Conservation (phyloP, 495 filamentous ascomycete species). For the Pseudevernia furfuracea region DNA sequence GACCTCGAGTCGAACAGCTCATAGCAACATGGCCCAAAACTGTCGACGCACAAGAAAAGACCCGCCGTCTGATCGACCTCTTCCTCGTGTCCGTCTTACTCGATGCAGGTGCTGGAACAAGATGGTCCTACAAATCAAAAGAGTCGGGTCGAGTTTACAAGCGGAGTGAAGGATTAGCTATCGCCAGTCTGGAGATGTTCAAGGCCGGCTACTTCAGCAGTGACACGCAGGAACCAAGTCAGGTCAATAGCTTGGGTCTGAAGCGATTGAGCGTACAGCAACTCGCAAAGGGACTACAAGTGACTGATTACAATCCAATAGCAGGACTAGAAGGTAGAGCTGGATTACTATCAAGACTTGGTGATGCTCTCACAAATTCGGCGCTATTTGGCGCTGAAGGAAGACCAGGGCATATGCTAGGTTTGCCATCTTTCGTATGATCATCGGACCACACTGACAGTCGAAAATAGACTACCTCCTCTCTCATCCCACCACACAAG, state of each 20-base stretch:
- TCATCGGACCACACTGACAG: constrained; percentile 16
- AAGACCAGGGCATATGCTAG: constrained; percentile 89
- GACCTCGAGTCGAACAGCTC: constrained; percentile 59
- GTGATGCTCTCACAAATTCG: constrained; percentile 67
- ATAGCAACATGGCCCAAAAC: constrained; percentile 54
- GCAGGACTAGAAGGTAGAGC: constrained; percentile 83
- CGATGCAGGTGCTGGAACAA: constrained; percentile 58
- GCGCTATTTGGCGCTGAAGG: constrained; percentile 80
- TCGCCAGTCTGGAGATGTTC: constrained; percentile 97
- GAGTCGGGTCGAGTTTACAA: constrained; percentile 80
- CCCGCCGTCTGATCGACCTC: constrained; percentile 57
- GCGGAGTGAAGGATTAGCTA: constrained; percentile 85
- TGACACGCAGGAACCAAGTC: constrained; percentile 67
- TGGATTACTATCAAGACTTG: constrained; percentile 67
- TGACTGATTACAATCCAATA: constrained; percentile 70
- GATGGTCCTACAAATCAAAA: constrained; percentile 78
- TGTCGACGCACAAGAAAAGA: constrained; percentile 55
- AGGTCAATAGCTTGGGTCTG: constrained; percentile 80
- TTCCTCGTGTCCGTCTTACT: constrained; percentile 63
- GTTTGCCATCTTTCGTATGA: constrained; percentile 41
- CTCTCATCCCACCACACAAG: constrained; percentile 80
- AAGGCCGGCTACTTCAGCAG: constrained; percentile 89
- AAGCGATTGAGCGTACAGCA: constrained; percentile 64
- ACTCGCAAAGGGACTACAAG: constrained; percentile 75
- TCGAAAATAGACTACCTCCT: constrained; percentile 69